phyloP scores from a whole-genome alignment of 2,329 filamentous ascomycete species.

The Fusarium sp. region DNA sequence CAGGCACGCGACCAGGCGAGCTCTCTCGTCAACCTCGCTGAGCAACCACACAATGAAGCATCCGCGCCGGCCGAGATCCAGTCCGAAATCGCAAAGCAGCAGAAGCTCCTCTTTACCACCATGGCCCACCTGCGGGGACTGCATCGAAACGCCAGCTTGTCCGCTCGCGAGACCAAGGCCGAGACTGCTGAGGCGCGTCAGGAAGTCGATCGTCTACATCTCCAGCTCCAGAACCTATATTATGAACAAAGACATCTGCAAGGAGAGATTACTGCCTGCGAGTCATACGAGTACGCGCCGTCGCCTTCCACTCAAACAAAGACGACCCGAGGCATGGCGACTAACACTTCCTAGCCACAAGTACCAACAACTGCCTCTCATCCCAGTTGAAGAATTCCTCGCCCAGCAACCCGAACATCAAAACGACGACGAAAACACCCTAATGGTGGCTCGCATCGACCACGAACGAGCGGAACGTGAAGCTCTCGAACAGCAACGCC shows the following conservation, averaged over 20 bases:
- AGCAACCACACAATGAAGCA: constrained; percentile 55
- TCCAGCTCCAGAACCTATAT: constrained; percentile 94
- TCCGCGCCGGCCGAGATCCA: constrained; percentile 61
- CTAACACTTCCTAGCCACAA: constrained; percentile 73
- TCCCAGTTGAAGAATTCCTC: constrained; percentile 86
- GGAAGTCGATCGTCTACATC: constrained; percentile 90
- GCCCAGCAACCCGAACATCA: constrained; percentile 78
- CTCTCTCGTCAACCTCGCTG: constrained; percentile 67
- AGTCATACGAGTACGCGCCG: constrained; percentile 84
- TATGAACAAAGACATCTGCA: constrained; percentile 94
- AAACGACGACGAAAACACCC: constrained; percentile 78
- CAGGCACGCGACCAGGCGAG: constrained; percentile 79
- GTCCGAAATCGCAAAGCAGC: constrained; percentile 75
- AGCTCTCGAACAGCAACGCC: constrained; percentile 84
- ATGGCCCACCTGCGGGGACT: constrained; percentile 84
- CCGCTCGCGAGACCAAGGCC: constrained; percentile 86
- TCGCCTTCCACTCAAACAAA: neutral
- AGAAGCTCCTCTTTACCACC: constrained; percentile 83
- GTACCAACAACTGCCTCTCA: constrained; percentile 86
- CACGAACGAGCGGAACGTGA: constrained; percentile 89
- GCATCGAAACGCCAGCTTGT: constrained; percentile 84
- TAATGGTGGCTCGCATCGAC: constrained; percentile 92
- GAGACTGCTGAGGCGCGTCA: constrained; percentile 87
- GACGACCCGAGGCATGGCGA: neutral
- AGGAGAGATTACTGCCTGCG: constrained; percentile 90